These are phyloP conservation scores for Penicillium riverlandense DNA, from an alignment of 495 filamentous ascomycete genomes.

Conservation along the genomic window DNA sequence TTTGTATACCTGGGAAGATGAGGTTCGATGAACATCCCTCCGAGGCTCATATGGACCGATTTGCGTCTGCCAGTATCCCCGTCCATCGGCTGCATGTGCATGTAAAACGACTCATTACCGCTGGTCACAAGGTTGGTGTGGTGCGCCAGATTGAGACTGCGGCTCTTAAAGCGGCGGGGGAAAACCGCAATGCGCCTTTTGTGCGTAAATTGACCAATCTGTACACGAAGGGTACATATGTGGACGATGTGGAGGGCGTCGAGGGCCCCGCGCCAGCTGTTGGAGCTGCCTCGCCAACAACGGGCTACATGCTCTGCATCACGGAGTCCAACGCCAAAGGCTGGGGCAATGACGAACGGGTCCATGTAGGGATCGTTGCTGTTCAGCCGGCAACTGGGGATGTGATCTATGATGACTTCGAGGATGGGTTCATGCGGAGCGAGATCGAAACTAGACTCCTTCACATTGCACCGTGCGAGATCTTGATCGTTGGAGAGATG, in stretches of 20 bases:
- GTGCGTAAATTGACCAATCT: slow-evolving; percentile 89
- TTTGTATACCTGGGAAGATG: slow-evolving; percentile 94
- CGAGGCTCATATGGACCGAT: slow-evolving; percentile 86
- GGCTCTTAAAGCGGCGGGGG: slow-evolving; percentile 92
- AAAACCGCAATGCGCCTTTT: slow-evolving; percentile 92
- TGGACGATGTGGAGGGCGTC: slow-evolving; percentile 86
- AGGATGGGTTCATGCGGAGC: slow-evolving; percentile 96
- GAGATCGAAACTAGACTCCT: slow-evolving; percentile 92
- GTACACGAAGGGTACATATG: slow-evolving; percentile 97
- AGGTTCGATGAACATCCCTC: slow-evolving; percentile 93
- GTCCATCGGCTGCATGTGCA: slow-evolving; percentile 90
- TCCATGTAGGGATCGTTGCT: slow-evolving; percentile 85
- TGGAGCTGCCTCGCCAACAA: slow-evolving; percentile 57
- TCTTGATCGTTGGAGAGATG: slow-evolving; percentile 89
- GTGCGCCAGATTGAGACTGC: slow-evolving; percentile 97
- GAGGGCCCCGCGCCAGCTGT: slow-evolving; percentile 42
- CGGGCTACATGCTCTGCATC: slow-evolving; percentile 87
- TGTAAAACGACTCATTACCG: slow-evolving; percentile 84
- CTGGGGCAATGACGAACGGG: slow-evolving; percentile 84
- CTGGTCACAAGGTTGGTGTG: slow-evolving; percentile 93
- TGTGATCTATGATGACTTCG: slow-evolving; percentile 93
- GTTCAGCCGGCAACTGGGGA: slow-evolving; percentile 95
- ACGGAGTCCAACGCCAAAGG: slow-evolving; percentile 85
- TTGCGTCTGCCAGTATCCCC: slow-evolving; percentile 93
- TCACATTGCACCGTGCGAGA: slow-evolving; percentile 93